Base-by-base conservation (phyloP, 2,329 filamentous ascomycete genomes). In the Plectosphaerella cucumerina region DNA sequence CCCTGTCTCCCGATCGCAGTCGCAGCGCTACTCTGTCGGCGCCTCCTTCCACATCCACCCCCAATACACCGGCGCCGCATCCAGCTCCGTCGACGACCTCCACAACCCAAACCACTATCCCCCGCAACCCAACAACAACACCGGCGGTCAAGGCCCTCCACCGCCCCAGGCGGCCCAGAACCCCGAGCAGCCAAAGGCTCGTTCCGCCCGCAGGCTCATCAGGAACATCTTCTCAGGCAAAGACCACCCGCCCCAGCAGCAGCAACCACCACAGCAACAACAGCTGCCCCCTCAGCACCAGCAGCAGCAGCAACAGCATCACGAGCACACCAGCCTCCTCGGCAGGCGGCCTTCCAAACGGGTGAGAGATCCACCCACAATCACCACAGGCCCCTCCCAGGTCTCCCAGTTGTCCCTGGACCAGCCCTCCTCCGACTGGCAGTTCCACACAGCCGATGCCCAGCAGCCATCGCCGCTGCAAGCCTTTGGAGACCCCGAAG, bases 341-440 rank as follows among this genome's bases (percentile, higher is more conserved):
- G 71, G 67, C 57, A 80, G 80, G 56, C 72, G 78, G 58, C 72
- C 76, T 31, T 85, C 82, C 43, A 84, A 81, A 70, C 74, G 80
- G 60, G 68, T 77, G 63, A 78, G 77, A 73, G 73, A 76, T 55
- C 65, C 65, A 50, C 70, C 72, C 58, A 61, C 66, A 59, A 58
- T 76, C 56, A 71, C 72, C 60, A 75, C 74, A 34, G 69, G 65
- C 55, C 59, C 68, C 56, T 64, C 70, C 52, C 59, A 62, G 56
- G 60, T 58, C 52, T 67, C 67, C 41, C 70, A 71, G 55, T 54
- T 69, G 46, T 70, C 70, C 42, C 62, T 72, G 49, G 65, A 67
- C 53, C 65, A 65, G 49, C 59, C 61, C 11, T 51, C 58, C 18
- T 51, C 58, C 18, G 68, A 70, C 50, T 70, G 66, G 69, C 62